Evolutionary conservation across 768 basidiomycete species (phyloP), one percentile per base, ranked within the genome.

Genomic region (Leccinellum albellum): DNA sequence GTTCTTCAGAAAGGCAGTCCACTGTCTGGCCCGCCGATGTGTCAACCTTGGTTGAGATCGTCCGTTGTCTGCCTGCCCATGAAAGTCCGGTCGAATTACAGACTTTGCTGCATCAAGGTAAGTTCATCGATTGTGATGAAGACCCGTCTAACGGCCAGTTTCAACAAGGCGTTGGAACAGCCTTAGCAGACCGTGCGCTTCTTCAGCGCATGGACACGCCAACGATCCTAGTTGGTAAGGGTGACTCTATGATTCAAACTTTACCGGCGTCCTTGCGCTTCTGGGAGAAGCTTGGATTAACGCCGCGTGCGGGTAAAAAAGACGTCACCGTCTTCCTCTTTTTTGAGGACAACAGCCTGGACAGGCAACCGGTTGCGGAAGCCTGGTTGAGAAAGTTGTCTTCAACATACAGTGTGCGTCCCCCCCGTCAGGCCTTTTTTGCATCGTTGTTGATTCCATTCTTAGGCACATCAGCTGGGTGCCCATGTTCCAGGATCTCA

Each of bases 261-360:
- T 70, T 83, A 14, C 86, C 90, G 2, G 71, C 89, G 4, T 87
- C 90, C 0, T 66, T 94, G 23, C 79, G 86, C 2, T 94, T 93
- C 69, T 94, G 92, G 91, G 87, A 89, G 62, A 94, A 91, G 68
- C 78, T 93, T 13, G 90, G 89, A 0, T 67, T 94, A 45, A 76
- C 78, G 15, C 92, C 92, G 0, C 78, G 80, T 48, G 80, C 80
- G 33, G 92, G 93, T 7, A 75, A 73, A 56, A 93, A 94, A 72
- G 78, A 93, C 61, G 76, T 89, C 4, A 79, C 77, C 2, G 82
- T 81, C 1, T 90, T 85, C 68, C 82, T 86, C 1, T 73, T 93
- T 48, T 87, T 83, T 53, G 89, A 93, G 62, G 82, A 84, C 21
- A 77, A 78, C 10, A 79, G 78, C 2, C 75, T 76, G 21, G 77